Conservation (phyloP, 306 rosid species). For the Luffa aegyptiaca region DNA sequence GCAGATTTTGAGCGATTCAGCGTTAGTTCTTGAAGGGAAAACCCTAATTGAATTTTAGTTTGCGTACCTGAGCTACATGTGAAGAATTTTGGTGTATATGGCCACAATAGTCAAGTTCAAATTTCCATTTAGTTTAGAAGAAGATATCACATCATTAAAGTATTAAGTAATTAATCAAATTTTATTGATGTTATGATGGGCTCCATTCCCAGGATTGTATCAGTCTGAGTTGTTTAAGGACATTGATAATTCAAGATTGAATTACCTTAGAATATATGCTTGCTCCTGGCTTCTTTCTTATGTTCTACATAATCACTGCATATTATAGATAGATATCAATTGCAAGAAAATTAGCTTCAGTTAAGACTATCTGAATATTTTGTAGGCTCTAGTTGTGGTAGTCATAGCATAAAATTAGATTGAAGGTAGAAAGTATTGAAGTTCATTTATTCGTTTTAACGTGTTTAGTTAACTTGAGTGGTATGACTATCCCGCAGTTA, state of each 20-base stretch:
- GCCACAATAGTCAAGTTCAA: neutral
- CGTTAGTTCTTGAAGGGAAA: neutral
- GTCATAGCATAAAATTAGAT: too few relatives aligned
- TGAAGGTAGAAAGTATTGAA: too few relatives aligned
- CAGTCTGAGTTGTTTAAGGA: neutral
- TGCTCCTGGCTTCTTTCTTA: neutral
- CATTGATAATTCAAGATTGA: neutral
- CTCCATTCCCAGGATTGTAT: neutral
- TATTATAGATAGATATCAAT: neutral
- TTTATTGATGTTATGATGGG: neutral
- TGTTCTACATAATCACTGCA: neutral
- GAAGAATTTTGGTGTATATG: neutral
- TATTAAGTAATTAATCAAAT: neutral
- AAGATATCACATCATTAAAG: neutral
- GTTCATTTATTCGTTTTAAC: too few relatives aligned
- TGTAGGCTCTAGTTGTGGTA: too few relatives aligned
- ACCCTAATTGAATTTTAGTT: neutral
- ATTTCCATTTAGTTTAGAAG: neutral
- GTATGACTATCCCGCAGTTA: too few relatives aligned
- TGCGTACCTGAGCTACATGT: neutral
- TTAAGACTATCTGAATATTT: too few relatives aligned
- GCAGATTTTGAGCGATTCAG: neutral
- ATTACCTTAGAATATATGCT: too few relatives aligned
- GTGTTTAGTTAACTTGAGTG: too few relatives aligned
- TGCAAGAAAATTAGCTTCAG: constrained; percentile 13